Conservation (phyloP, 805 yeast species). For the Candida palmyrensis region DNA sequence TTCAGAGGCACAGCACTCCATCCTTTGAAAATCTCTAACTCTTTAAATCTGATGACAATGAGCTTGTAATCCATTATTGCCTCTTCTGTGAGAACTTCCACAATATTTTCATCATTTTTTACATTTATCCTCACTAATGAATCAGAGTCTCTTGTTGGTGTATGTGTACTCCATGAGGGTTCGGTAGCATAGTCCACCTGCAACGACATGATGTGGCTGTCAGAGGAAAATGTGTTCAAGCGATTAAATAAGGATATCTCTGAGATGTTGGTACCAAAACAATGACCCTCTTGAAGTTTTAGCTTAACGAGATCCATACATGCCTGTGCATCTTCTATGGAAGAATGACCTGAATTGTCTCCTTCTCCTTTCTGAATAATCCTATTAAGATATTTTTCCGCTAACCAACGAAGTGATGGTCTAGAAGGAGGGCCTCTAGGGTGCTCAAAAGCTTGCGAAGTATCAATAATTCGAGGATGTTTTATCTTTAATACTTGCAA, state of each 20-base stretch:
- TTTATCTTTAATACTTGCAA: constrained; percentile 61
- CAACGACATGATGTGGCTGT: constrained; percentile 4
- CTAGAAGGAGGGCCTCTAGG: constrained; percentile 77
- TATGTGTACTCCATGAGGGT: constrained; percentile 14
- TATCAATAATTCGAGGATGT: constrained; percentile 77
- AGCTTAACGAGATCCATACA: constrained; percentile 72
- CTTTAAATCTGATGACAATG: constrained; percentile 52
- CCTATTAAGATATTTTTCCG: constrained; percentile 48
- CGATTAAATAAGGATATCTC: constrained; percentile 21
- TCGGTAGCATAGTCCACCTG: constrained; percentile 5
- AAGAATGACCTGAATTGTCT: constrained; percentile 65
- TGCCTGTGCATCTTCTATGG: constrained; percentile 79
- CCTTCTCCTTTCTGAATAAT: constrained; percentile 61
- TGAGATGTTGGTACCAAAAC: constrained; percentile 47
- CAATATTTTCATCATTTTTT: constrained; percentile 62
- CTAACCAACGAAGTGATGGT: constrained; percentile 72
- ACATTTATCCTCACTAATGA: too few relatives aligned
- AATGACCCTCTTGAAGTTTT: constrained; percentile 62
- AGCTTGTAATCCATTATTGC: constrained; percentile 37
- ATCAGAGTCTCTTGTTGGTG: too few relatives aligned
- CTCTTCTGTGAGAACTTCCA: constrained; percentile 35
- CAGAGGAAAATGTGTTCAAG: constrained; percentile 6
- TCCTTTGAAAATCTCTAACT: constrained; percentile 43
- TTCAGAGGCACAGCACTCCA: constrained; percentile 17
- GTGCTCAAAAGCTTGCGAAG: constrained; percentile 72